These are phyloP conservation scores for Mollisia scopiformis DNA, from an alignment of 2,329 filamentous ascomycete species.

Conservation along the genomic window DNA sequence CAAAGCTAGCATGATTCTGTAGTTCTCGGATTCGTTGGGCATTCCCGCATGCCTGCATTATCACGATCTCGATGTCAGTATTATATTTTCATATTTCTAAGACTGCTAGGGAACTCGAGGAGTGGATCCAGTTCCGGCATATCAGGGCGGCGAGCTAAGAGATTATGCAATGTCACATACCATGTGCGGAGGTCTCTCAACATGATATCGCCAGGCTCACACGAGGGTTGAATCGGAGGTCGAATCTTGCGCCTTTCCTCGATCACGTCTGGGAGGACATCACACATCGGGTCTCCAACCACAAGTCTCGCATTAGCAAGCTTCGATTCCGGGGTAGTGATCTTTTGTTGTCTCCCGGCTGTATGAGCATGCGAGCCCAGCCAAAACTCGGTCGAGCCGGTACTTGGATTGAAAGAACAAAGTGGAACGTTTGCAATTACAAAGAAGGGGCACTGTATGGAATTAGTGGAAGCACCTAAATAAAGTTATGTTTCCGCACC, in stretches of 20 bases:
- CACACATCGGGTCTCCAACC: constrained; percentile 51
- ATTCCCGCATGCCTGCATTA: constrained; percentile 47
- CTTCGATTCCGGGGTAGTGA: constrained; percentile 27
- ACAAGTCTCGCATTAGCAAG: constrained; percentile 45
- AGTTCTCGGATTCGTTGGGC: constrained; percentile 55
- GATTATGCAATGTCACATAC: constrained; percentile 47
- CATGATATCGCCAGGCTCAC: constrained; percentile 58
- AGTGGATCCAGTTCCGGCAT: too few relatives aligned
- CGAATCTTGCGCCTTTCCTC: constrained; percentile 40
- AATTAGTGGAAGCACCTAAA: constrained; percentile 1
- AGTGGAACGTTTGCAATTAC: constrained; percentile 44
- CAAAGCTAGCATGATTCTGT: constrained; percentile 62
- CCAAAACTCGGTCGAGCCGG: constrained; percentile 45
- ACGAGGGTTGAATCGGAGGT: constrained; percentile 52
- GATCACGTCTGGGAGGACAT: constrained; percentile 46
- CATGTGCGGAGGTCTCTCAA: constrained; percentile 63
- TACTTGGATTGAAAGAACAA: constrained; percentile 38
- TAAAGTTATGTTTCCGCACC: constrained; percentile 4
- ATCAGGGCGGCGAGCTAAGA: too few relatives aligned
- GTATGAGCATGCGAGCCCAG: constrained; percentile 43
- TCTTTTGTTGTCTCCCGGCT: constrained; percentile 36
- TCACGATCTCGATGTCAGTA: not conserved
- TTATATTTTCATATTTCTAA: not conserved
- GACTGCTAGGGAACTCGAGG: too few relatives aligned
- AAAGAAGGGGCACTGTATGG: constrained; percentile 38